phyloP scores from a whole-genome alignment of 176 grass and related monocot species.

The Juncus inflexus region DNA sequence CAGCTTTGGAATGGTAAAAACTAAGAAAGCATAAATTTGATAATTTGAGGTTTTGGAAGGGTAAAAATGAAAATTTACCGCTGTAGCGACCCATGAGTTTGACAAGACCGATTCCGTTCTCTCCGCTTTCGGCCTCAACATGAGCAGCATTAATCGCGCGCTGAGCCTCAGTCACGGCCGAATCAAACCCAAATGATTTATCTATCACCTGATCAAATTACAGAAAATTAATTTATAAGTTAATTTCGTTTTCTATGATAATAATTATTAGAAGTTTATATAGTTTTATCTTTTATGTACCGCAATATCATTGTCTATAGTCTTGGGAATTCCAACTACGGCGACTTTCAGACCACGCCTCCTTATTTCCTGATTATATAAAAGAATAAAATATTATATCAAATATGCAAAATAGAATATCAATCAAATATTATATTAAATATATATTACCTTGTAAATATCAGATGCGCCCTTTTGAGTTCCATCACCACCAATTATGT shows the following conservation, averaged over 20 bases:
- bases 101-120: constrained; percentile 95
- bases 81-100: constrained; percentile 98
- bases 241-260: no score
- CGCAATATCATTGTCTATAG: constrained; percentile 90
- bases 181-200: constrained; percentile 98
- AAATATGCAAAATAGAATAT: background rate
- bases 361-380: constrained; percentile 62
- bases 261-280: background rate
- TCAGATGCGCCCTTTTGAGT: constrained; percentile 90
- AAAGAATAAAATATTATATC: constrained; percentile 6
- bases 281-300: constrained; percentile 31
- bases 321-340: constrained; percentile 73
- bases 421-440: background rate
- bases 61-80: constrained; percentile 53
- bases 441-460: constrained; percentile 56
- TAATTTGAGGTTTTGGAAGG: background rate
- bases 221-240: no score
- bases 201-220: constrained; percentile 90
- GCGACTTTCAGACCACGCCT: constrained; percentile 69
- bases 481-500: constrained; percentile 81
- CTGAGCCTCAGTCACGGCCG: constrained; percentile 96
- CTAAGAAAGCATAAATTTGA: background rate
- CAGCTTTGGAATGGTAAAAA: background rate
- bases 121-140: constrained; percentile 87
- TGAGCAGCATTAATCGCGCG: constrained; percentile 96